phyloP scores from a whole-genome alignment of 129 eudicot species.

The Centaurea solstitialis region DNA sequence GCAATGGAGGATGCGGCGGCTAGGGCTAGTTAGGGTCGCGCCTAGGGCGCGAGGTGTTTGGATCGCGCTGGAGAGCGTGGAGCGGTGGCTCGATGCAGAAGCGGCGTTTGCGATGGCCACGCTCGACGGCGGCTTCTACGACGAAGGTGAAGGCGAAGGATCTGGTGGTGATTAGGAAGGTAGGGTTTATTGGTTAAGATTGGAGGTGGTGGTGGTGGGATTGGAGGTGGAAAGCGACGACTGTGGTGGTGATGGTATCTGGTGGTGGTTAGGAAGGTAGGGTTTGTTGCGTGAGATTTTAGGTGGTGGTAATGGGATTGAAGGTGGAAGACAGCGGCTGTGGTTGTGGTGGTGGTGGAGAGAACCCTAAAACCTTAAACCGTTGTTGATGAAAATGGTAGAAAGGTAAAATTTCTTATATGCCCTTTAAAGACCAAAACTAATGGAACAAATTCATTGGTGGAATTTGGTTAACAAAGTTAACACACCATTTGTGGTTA shows the following conservation, averaged over 20 bases:
- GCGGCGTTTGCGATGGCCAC: constrained; percentile 65
- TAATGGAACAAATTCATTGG: too few species aligned
- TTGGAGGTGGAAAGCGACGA: constrained; percentile 2
- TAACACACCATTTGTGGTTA: too few species aligned
- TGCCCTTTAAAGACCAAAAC: too few species aligned
- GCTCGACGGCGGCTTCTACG: constrained; percentile 75
- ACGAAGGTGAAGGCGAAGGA: constrained; percentile 59
- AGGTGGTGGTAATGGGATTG: constrained; percentile 7
- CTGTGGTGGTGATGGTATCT: too few species aligned
- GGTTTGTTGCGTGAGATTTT: constrained; percentile 4
- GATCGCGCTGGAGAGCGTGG: constrained; percentile 57
- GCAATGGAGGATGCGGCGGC: constrained; percentile 54
- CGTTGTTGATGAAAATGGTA: too few species aligned
- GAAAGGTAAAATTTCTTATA: too few species aligned
- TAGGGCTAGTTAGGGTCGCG: constrained; percentile 48
- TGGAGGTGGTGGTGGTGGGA: constrained; percentile 1
- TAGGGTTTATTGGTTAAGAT: constrained; percentile 20
- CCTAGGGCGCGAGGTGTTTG: constrained; percentile 34
- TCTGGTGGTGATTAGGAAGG: constrained; percentile 23
- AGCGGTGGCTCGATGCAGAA: constrained; percentile 73
- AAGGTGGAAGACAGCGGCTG: background rate
- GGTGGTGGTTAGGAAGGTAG: background rate
- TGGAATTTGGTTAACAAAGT: too few species aligned
- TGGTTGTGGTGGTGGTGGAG: background rate
- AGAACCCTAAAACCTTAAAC: too few species aligned